Evolutionary conservation across 2,329 filamentous ascomycete species (phyloP).

Genomic region (Penicillium sp.): DNA sequence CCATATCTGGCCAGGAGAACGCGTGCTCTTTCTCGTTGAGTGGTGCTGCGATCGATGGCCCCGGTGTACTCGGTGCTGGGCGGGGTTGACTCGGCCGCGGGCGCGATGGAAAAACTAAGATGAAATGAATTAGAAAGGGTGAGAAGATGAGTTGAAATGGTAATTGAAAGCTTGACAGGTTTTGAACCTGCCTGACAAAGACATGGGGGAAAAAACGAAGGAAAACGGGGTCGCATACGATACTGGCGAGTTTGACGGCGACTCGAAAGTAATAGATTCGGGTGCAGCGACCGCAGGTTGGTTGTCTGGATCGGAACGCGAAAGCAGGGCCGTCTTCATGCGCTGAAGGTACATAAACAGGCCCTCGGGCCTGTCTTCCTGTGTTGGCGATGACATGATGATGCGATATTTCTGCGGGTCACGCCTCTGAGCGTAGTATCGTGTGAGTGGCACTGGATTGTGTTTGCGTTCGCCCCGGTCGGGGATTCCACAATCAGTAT

Average conservation of each 20-base stretch:
- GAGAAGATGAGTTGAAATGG: background rate
- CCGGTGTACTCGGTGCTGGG: no score
- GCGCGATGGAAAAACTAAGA: background rate
- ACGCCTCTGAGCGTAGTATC: slow-evolving; percentile 2
- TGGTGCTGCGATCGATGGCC: slow-evolving; percentile 28
- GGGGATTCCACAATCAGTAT: slow-evolving; percentile 7
- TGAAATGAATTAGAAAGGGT: background rate
- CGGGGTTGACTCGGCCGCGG: background rate
- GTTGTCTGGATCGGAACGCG: slow-evolving; percentile 26
- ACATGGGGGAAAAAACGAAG: background rate
- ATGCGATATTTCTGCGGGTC: slow-evolving; percentile 1
- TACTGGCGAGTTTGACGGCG: slow-evolving; percentile 15
- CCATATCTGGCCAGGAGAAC: slow-evolving; percentile 45
- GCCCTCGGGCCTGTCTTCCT: slow-evolving; percentile 27
- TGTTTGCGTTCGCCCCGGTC: slow-evolving; percentile 10
- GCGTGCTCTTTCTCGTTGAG: slow-evolving; percentile 41
- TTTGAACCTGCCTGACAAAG: no score
- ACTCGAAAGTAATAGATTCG: slow-evolving; percentile 4
- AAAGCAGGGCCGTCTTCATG: slow-evolving; percentile 34
- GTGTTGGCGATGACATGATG: slow-evolving; percentile 23
- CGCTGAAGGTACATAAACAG: slow-evolving; percentile 36
- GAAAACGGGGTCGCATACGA: slow-evolving; percentile 6
- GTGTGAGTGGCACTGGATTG: slow-evolving; percentile 11
- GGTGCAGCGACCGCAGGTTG: slow-evolving; percentile 19
- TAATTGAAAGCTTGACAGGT: background rate